A percentile compares a stretch with the other conserved stretches of the same genome.
Conservation (phyloP, 345 rosid species). For the Salix dunnii region DNA sequence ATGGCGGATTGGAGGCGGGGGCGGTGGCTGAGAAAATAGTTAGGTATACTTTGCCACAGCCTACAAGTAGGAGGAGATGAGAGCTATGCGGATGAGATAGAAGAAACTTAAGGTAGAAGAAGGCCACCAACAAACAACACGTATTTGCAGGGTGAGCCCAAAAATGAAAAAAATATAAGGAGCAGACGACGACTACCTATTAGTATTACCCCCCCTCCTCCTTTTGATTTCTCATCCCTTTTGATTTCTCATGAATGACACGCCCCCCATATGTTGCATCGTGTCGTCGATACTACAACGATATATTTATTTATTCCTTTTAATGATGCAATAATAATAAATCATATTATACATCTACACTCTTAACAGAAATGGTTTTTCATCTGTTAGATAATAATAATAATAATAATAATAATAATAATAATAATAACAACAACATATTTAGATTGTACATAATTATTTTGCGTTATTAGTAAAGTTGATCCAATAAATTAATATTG, state of each 20-base stretch:
- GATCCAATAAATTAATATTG: too few relatives aligned
- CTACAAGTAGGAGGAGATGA: background rate
- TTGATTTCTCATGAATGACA: background rate
- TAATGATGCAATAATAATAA: too few relatives aligned
- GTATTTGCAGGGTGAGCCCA: background rate
- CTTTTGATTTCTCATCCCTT: background rate
- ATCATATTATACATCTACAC: too few relatives aligned
- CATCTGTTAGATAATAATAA: too few relatives aligned
- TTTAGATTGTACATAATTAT: too few relatives aligned
- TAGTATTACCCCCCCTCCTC: background rate
- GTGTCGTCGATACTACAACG: too few relatives aligned
- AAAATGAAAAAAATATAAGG: too few relatives aligned
- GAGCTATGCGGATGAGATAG: background rate
- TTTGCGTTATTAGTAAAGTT: too few relatives aligned
- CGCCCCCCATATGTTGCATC: background rate
- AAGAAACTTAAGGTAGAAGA: background rate
- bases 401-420: too few relatives aligned
- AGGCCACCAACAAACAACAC: background rate
- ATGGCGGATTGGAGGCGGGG: background rate
- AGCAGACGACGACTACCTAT: background rate
- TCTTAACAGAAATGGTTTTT: too few relatives aligned
- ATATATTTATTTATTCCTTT: too few relatives aligned
- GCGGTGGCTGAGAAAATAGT: background rate
- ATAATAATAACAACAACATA: too few relatives aligned
- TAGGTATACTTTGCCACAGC: background rate